These are phyloP conservation scores for Botrytis byssoidea DNA, from an alignment of 2,329 filamentous ascomycete species.

Conservation along the genomic window DNA sequence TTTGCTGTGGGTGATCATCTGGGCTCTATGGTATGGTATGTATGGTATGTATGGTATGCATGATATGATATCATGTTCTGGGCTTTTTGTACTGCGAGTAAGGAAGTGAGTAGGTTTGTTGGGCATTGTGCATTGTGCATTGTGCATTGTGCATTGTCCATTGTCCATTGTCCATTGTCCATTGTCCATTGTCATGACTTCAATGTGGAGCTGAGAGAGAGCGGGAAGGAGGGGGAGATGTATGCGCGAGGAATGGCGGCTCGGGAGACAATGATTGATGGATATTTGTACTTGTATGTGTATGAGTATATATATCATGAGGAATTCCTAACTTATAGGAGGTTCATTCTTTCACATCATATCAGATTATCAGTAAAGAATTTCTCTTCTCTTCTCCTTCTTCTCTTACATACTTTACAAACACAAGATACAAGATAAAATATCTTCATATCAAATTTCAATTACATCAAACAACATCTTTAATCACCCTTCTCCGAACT, in stretches of 20 bases:
- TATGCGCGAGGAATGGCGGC: neutral
- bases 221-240: neutral
- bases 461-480: neutral
- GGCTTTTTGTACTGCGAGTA: too few relatives aligned
- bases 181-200: too few relatives aligned
- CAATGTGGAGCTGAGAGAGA: neutral
- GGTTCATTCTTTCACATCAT: neutral
- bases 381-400: neutral
- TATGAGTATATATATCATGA: neutral
- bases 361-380: neutral
- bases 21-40: too few relatives aligned
- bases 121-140: too few relatives aligned
- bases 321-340: neutral
- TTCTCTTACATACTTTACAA: neutral
- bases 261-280: neutral
- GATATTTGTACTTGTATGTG: neutral
- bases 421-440: neutral
- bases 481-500: neutral
- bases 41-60: too few relatives aligned
- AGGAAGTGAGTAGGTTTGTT: too few relatives aligned
- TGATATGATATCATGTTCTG: too few relatives aligned
- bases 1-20: too few relatives aligned
- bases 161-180: too few relatives aligned
- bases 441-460: neutral
- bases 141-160: too few relatives aligned